phyloP scores from a whole-genome alignment of 1,139 yeast species.

The Blastobotrys serpentis region DNA sequence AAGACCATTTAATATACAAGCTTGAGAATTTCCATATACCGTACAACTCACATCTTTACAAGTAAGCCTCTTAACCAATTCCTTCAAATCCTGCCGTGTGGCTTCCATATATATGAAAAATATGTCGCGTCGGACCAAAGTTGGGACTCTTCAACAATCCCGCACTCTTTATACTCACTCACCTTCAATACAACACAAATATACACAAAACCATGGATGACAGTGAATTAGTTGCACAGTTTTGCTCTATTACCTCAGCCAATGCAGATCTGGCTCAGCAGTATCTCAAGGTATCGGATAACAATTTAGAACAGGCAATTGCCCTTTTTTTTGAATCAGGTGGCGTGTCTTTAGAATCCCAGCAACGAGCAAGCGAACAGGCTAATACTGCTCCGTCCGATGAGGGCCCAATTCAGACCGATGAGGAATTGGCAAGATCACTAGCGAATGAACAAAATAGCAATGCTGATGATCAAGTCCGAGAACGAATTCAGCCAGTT shows the following conservation, averaged over 20 bases:
- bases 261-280: constrained; percentile 71
- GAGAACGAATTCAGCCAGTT: constrained; percentile 75
- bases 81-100: constrained; percentile 16
- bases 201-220: constrained; percentile 27
- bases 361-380: constrained; percentile 22
- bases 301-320: constrained; percentile 81
- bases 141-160: background rate
- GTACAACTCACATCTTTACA: constrained; percentile 6
- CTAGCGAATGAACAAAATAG: constrained; percentile 8
- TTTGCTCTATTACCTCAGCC: constrained; percentile 81
- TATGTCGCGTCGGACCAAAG: too few relatives aligned
- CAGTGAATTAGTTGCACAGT: constrained; percentile 62
- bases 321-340: constrained; percentile 80
- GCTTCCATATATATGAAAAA: constrained; percentile 7
- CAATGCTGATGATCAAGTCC: constrained; percentile 45
- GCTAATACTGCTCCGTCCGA: constrained; percentile 61
- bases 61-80: constrained; percentile 12
- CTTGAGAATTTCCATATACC: too few relatives aligned
- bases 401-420: constrained; percentile 44
- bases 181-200: background rate
- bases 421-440: constrained; percentile 6
- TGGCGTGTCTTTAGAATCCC: constrained; percentile 42
- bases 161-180: background rate
- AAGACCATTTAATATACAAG: background rate
- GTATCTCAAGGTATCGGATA: constrained; percentile 76